Percentiles rank a stretch among this genome's conserved stretches.
These are phyloP conservation scores for Macrotyloma uniflorum DNA, from an alignment of 306 rosid species.

Conservation along the genomic window DNA sequence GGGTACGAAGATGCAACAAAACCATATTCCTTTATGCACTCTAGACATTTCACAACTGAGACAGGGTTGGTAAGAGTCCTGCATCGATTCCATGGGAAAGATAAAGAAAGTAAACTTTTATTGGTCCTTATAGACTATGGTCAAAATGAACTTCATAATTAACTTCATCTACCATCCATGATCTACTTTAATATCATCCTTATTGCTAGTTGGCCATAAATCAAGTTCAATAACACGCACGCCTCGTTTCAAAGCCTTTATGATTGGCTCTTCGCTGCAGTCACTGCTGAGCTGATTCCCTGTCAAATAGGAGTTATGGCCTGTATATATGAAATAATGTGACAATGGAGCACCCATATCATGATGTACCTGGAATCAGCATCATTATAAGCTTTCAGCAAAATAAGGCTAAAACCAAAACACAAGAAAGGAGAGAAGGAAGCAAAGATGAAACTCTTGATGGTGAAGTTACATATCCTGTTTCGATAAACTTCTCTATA, in stretches of 20 bases:
- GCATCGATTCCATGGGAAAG: conserved; percentile 33
- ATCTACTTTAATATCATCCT: conserved; percentile 73
- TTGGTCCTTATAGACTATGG: neutral
- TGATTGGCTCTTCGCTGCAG: conserved; percentile 84
- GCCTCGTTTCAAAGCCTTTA: conserved; percentile 70
- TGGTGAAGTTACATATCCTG: neutral
- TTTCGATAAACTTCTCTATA: too few relatives aligned
- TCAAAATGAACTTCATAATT: neutral
- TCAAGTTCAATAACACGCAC: conserved; percentile 87
- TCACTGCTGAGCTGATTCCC: conserved; percentile 95
- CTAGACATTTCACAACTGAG: conserved; percentile 68
- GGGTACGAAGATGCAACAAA: conserved; percentile 85
- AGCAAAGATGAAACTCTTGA: neutral
- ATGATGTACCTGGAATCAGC: conserved; percentile 73
- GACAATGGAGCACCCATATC: conserved; percentile 91
- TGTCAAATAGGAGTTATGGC: conserved; percentile 90
- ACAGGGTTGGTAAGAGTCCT: conserved; percentile 95
- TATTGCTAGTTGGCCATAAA: conserved; percentile 84
- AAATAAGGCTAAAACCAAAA: conserved; percentile 2
- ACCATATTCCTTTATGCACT: conserved; percentile 72
- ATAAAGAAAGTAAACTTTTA: neutral
- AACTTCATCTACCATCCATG: conserved; percentile 79
- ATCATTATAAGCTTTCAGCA: conserved; percentile 23
- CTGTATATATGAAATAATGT: conserved; percentile 93
- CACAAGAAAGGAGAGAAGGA: neutral